Percentiles rank a stretch among this genome's conserved stretches.
Evolutionary conservation across 352 stramenopile genomes (phyloP).

Genomic region (Phytophthora foliorum): DNA sequence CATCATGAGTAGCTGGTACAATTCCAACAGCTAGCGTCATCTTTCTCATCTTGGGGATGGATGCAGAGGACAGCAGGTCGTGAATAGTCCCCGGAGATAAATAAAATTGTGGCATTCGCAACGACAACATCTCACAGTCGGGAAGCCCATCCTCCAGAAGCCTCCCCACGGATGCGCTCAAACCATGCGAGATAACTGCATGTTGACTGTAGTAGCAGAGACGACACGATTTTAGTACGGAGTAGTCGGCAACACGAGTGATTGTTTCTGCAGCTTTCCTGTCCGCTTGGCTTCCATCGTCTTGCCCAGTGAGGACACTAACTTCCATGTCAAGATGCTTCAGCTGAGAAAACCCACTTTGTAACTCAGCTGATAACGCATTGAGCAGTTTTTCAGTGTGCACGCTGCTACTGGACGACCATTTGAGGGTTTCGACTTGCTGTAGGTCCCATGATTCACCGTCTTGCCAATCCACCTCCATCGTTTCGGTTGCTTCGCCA

Average conservation of each 20-base stretch:
- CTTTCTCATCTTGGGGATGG: conserved; percentile 32
- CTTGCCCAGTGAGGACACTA: conserved; percentile 6
- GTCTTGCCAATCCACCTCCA: conserved; percentile 38
- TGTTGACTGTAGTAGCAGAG: conserved; percentile 17
- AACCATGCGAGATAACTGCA: conserved; percentile 11
- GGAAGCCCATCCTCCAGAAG: conserved; percentile 55
- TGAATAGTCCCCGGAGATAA: conserved; percentile 15
- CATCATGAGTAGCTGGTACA: neutral
- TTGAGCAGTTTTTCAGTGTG: conserved; percentile 45
- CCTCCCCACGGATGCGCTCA: conserved; percentile 36
- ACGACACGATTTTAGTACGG: conserved; percentile 27
- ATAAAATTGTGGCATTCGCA: conserved; percentile 41
- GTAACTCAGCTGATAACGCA: conserved; percentile 55
- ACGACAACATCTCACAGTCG: conserved; percentile 55
- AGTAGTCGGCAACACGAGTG: conserved; percentile 37
- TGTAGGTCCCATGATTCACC: conserved; percentile 57
- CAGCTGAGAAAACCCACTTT: conserved; percentile 59
- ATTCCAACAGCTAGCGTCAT: conserved; percentile 37
- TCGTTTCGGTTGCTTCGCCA: conserved; percentile 5
- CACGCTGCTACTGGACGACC: conserved; percentile 23
- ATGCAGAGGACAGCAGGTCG: conserved; percentile 26
- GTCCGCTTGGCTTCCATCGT: conserved; percentile 2
- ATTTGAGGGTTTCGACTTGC: conserved; percentile 50
- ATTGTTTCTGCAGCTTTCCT: conserved; percentile 33
- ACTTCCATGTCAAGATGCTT: conserved; percentile 59